Evolutionary conservation across 768 basidiomycete genomes (phyloP).

Genomic region (Mycena galopus): DNA sequence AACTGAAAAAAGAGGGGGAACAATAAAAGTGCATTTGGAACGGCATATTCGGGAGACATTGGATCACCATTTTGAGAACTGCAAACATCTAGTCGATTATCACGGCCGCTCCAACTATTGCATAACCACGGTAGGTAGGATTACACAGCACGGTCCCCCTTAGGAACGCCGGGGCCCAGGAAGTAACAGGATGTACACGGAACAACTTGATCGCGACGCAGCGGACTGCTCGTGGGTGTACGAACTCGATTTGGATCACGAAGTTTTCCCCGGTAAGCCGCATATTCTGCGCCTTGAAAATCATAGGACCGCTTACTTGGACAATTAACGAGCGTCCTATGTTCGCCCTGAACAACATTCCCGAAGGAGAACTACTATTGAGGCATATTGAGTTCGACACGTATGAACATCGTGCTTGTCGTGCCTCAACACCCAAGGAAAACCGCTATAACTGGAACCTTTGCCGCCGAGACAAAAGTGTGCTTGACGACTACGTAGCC

Average conservation of each 20-base stretch:
- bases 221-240: too few relatives aligned
- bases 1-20: too few relatives aligned
- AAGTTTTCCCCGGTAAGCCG: slow-evolving; percentile 41
- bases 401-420: slow-evolving; percentile 34
- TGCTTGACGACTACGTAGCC: slow-evolving; percentile 24
- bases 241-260: slow-evolving; percentile 45
- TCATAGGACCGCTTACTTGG: neutral
- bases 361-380: slow-evolving; percentile 20
- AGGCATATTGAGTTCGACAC: slow-evolving; percentile 32
- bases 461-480: slow-evolving; percentile 30
- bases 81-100: neutral
- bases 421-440: slow-evolving; percentile 19
- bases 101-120: neutral
- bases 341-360: slow-evolving; percentile 30
- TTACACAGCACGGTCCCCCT: too few relatives aligned
- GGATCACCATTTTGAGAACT: slow-evolving; percentile 25
- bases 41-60: slow-evolving; percentile 22
- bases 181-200: too few relatives aligned
- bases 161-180: too few relatives aligned
- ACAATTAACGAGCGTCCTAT: slow-evolving; percentile 39
- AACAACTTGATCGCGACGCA: too few relatives aligned
- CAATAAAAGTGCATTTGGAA: too few relatives aligned
- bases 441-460: slow-evolving; percentile 39
- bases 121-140: slow-evolving; percentile 37
- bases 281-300: neutral